Evolutionary conservation across 176 grass and related monocot genomes (phyloP), one percentile per base, ranked within the genome.

Genomic region (Aegilops bicornis): DNA sequence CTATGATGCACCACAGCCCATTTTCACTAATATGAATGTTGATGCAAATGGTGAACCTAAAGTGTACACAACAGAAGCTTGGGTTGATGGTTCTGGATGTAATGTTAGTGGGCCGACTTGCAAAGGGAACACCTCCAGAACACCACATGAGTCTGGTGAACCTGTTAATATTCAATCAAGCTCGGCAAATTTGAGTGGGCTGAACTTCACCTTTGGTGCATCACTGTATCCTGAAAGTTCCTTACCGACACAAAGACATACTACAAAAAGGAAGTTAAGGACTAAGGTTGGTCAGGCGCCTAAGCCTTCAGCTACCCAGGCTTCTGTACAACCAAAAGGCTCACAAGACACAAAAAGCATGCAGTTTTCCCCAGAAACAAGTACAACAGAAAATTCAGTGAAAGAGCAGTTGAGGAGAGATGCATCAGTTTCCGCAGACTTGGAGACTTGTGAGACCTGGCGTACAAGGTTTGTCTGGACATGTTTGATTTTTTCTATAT

Each of bases 361-460:
- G 69, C 80, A 62, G 58, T 75, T 79, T 89, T 85, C 47, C 56
- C 6, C 23, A 23, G 86, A 91, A 94, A 63, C 48, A 33, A 88
- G 68, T 69, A 71, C 78, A 79, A 81, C 86, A 87, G 8, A 45
- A 64, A 61, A 90, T n/a, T 47, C 79, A 67, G 66, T 69, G 33
- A 77, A 85, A 59, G 78, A 86, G 61, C 73, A 88, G 30, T 8
- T 59, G 69, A 58, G 36, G 15, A 40, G 29, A 90, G 80, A 79
- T 86, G 77, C 40, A 64, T 87, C 86, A 32, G 68, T 50, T 85
- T 79, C 76, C 78, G 79, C 68, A 15, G 90, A 79, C 8, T 40
- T 91, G 76, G 90, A 93, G 81, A 77, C 73, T 69, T 97, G 97
- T 87, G 89, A 99, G 76, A 91, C 91, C 77, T 99, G 94, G 97